phyloP scores from a whole-genome alignment of 345 rosid genomes.

The Heritiera fomes region DNA sequence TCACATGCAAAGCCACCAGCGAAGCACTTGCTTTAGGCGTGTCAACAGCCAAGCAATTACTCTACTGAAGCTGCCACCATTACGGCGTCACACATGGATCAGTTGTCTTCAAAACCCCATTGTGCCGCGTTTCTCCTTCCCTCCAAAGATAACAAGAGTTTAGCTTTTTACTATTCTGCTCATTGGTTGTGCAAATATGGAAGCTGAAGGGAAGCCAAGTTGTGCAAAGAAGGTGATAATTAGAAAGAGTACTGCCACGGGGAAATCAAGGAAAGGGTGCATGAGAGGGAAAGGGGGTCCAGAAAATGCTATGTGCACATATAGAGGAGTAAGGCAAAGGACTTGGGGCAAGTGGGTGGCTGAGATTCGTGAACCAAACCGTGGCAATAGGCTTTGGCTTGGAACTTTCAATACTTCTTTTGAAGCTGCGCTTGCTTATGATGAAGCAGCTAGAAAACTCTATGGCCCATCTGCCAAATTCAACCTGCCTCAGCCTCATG shows the following conservation, averaged over 20 bases:
- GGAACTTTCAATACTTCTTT: slow-evolving; percentile 42
- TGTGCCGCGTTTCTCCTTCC: background rate
- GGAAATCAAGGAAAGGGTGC: slow-evolving; percentile 61
- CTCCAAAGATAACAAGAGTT: too few relatives aligned
- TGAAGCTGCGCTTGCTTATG: slow-evolving; percentile 19
- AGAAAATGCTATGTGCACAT: slow-evolving; percentile 52
- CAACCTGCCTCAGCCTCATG: slow-evolving; percentile 14
- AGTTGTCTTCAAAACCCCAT: background rate
- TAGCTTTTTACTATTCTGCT: background rate
- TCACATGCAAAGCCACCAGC: slow-evolving; percentile 11
- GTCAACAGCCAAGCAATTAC: slow-evolving; percentile 7
- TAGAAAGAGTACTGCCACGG: background rate
- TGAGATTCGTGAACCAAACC: slow-evolving; percentile 47
- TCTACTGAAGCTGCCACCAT: background rate
- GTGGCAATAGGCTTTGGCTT: slow-evolving; percentile 50
- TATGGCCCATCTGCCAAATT: slow-evolving; percentile 18
- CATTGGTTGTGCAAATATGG: background rate
- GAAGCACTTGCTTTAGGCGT: slow-evolving; percentile 8
- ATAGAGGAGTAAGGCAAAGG: slow-evolving; percentile 45
- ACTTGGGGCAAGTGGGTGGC: slow-evolving; percentile 60
- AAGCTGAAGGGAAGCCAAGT: background rate
- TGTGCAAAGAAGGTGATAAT: slow-evolving; percentile 23
- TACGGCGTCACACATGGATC: background rate
- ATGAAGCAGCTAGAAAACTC: slow-evolving; percentile 15
- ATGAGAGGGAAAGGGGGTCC: slow-evolving; percentile 77